A percentile compares a stretch with the other conserved stretches of the same genome.
These are phyloP conservation scores for Debaryomyces sp. DNA, from an alignment of 1,139 yeast genomes.

Conservation along the genomic window DNA sequence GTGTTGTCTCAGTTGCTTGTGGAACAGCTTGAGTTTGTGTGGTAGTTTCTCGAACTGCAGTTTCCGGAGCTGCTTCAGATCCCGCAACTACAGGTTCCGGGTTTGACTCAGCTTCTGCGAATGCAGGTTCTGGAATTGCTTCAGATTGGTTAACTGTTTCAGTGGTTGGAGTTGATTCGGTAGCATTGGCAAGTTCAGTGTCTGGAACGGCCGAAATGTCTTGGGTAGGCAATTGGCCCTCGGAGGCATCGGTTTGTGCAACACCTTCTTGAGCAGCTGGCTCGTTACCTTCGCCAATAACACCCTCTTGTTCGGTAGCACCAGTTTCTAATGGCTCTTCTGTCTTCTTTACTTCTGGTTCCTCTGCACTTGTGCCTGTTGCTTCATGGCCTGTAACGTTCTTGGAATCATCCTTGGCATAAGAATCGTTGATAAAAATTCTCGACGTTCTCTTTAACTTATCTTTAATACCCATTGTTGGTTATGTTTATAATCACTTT, in stretches of 20 bases:
- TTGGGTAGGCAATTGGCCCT: slow-evolving; percentile 12
- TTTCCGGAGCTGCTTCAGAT: slow-evolving; percentile 8
- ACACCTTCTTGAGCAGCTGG: slow-evolving; percentile 11
- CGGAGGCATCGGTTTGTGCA: background rate
- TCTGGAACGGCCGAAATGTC: too few relatives aligned
- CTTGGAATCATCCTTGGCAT: slow-evolving; percentile 14
- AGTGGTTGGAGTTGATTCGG: slow-evolving; percentile 8
- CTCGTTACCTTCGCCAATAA: slow-evolving; percentile 12
- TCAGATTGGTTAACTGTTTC: background rate
- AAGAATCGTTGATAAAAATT: slow-evolving; percentile 38
- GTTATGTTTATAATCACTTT: background rate
- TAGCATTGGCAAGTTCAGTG: slow-evolving; percentile 18
- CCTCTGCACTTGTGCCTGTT: slow-evolving; percentile 14
- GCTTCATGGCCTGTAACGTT: slow-evolving; percentile 13
- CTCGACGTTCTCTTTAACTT: slow-evolving; percentile 50
- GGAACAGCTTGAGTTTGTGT: background rate
- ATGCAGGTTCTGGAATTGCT: background rate
- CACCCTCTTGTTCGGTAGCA: slow-evolving; percentile 9
- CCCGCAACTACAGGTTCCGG: slow-evolving; percentile 8
- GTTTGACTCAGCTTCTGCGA: slow-evolving; percentile 13
- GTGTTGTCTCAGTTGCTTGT: background rate
- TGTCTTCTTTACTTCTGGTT: slow-evolving; percentile 14
- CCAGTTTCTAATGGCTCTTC: slow-evolving; percentile 7
- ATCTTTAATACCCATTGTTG: slow-evolving; percentile 46
- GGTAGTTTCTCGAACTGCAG: background rate